Percentiles rank a stretch among this genome's conserved stretches.
These are phyloP conservation scores for Rhizopogon vulgaris DNA, from an alignment of 768 basidiomycete species.

Conservation along the genomic window DNA sequence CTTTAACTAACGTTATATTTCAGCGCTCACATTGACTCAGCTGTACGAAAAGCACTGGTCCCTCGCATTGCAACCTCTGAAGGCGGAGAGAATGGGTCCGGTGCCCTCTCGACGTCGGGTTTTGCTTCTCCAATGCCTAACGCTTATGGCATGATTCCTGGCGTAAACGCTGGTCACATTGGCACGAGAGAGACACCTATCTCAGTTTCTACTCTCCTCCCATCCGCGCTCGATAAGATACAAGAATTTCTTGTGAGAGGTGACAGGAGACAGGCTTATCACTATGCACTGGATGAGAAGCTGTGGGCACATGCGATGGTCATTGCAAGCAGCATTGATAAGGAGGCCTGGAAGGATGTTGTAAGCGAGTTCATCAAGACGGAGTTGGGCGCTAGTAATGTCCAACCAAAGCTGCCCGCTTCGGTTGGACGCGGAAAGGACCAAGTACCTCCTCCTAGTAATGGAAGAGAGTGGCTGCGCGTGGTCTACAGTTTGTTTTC, in stretches of 20 bases:
- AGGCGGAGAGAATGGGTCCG: constrained; percentile 15
- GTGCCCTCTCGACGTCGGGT: constrained; percentile 18
- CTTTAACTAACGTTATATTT: constrained; percentile 12
- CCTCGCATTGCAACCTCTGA: constrained; percentile 41
- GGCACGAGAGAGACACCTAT: constrained; percentile 44
- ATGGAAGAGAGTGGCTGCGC: constrained; percentile 67
- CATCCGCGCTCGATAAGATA: constrained; percentile 69
- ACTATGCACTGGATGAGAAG: constrained; percentile 81
- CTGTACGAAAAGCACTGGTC: constrained; percentile 68
- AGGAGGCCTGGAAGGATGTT: constrained; percentile 89
- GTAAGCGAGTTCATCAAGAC: constrained; percentile 77
- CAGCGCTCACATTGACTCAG: constrained; percentile 63
- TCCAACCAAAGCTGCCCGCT: constrained; percentile 5
- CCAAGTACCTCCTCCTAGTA: constrained; percentile 21
- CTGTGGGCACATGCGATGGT: constrained; percentile 96
- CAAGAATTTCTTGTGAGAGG: constrained; percentile 77
- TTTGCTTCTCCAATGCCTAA: constrained; percentile 24
- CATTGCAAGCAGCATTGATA: constrained; percentile 88
- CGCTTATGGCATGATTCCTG: constrained; percentile 9
- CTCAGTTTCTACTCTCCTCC: constrained; percentile 50
- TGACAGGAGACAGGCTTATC: constrained; percentile 80
- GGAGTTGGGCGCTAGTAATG: constrained; percentile 53
- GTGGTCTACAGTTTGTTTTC: constrained; percentile 80
- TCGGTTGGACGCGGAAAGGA: constrained; percentile 16
- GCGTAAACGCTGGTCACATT: constrained; percentile 13